Base-by-base conservation (phyloP, 164 flowering plant species). In the Santalum album region DNA sequence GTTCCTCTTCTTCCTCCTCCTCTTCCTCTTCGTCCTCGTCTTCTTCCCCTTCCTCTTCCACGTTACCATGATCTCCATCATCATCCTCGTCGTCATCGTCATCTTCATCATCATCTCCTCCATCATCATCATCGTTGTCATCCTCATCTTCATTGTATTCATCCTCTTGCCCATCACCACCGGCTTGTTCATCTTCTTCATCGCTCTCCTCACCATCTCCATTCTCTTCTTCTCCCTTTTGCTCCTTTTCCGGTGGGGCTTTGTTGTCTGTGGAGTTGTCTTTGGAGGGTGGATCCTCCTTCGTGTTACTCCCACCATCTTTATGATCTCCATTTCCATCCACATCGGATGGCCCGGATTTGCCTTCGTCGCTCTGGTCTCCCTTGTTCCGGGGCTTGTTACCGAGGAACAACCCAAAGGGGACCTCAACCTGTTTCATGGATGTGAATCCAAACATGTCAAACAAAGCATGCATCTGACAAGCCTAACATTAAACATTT, bases 1-100 rank as follows among this genome's bases (percentile, higher is more conserved):
- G 79, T 25, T 72, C 71, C 63, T 73, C 80, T 27, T 78, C 80
- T 0, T 78, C 83, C 18, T 75, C 83, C 34, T 78, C 83, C 5
- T 69, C 73, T 12, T 72, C 74, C 4, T 68, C 72, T 9, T 70
- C 67, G 3, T 42, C 67, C 32, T 27, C 58, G 19, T 38, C 64
- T 15, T 64, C 78, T 10, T 64, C 76, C 0, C 57, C 73, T 0
- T 51, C 66, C 0, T 49, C 75, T 0, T 53, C 68, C 0, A 59
- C 75, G 0, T 40, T 72, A 1, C 65, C 79, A 0, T 44, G 80
- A 0, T 51, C 75, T 0, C 39, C 72, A 0, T 55, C 79, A 1
- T 24, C 75, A 1, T 50, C 75, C 0, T 68, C 78, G 0, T 75
- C 77, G 1, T 72, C 71, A 0, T 56, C 79, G 6, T 71, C 63